Evolutionary conservation across 805 yeast species (phyloP).

Genomic region (Lachancea nothofagi): DNA sequence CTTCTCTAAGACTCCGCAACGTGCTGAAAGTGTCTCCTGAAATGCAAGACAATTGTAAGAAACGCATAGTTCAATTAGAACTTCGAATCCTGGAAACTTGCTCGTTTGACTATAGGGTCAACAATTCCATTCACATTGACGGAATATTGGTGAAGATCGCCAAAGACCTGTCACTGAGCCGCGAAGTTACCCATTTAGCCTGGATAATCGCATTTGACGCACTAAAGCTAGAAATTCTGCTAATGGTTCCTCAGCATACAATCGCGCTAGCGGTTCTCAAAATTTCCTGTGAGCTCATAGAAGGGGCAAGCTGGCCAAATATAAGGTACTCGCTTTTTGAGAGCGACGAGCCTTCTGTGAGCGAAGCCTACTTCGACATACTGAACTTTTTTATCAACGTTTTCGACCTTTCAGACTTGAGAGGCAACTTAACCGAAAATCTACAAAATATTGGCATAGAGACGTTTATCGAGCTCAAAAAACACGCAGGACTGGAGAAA

Average conservation of each 20-base stretch:
- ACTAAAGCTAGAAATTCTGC: slow-evolving; percentile 59
- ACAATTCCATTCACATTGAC: slow-evolving; percentile 47
- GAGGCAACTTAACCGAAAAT: slow-evolving; percentile 34
- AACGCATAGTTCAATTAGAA: slow-evolving; percentile 55
- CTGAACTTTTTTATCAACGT: slow-evolving; percentile 57
- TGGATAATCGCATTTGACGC: slow-evolving; percentile 79
- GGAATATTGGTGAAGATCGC: slow-evolving; percentile 57
- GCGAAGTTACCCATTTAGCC: slow-evolving; percentile 47
- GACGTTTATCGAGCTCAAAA: slow-evolving; percentile 39
- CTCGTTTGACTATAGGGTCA: slow-evolving; percentile 73
- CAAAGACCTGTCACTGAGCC: slow-evolving; percentile 43
- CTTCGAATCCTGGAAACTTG: slow-evolving; percentile 69
- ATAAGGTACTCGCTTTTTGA: slow-evolving; percentile 24
- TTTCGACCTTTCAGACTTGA: slow-evolving; percentile 46
- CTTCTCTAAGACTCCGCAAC: slow-evolving; percentile 34
- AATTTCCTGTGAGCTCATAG: slow-evolving; percentile 49
- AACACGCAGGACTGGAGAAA: slow-evolving; percentile 38
- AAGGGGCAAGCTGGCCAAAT: slow-evolving; percentile 19
- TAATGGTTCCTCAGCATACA: slow-evolving; percentile 70
- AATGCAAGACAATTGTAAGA: slow-evolving; percentile 49
- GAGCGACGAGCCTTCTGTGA: slow-evolving; percentile 32
- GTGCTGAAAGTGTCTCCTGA: slow-evolving; percentile 26
- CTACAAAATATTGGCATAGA: slow-evolving; percentile 25
- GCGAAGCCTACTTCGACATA: slow-evolving; percentile 50
- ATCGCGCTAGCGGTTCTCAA: slow-evolving; percentile 65